Evolutionary conservation across 768 basidiomycete species (phyloP).

Genomic region (Mycena epipterygia): DNA sequence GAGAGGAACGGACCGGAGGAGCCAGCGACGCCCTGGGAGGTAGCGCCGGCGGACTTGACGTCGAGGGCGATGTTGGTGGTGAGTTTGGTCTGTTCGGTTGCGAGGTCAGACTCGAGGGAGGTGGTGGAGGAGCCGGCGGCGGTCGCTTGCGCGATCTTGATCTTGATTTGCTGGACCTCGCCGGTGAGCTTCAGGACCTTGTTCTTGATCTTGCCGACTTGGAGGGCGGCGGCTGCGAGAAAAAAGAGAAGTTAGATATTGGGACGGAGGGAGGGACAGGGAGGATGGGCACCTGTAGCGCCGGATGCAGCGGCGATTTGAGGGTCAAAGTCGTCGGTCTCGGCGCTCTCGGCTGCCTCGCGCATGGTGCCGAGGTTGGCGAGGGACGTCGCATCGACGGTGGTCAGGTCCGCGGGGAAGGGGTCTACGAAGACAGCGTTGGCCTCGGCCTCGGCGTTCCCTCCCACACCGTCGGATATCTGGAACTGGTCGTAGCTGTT

Average conservation of each 20-base stretch:
- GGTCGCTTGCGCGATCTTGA: conserved; percentile 53
- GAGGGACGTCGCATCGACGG: conserved; percentile 44
- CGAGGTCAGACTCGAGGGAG: conserved; percentile 41
- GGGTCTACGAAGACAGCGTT: conserved; percentile 56
- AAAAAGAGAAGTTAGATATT: too few species aligned
- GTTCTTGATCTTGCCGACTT: conserved; percentile 59
- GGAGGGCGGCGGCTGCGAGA: conserved; percentile 49
- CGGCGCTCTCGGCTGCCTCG: conserved; percentile 39
- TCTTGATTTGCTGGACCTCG: conserved; percentile 49
- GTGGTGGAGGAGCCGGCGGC: conserved; percentile 49
- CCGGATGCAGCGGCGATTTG: conserved; percentile 40
- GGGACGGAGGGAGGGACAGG: too few species aligned
- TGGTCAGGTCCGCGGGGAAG: conserved; percentile 51
- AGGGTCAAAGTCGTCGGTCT: conserved; percentile 40
- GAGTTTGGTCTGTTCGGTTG: conserved; percentile 39
- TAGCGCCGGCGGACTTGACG: not conserved
- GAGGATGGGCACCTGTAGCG: conserved; percentile 27
- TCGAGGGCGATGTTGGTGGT: not conserved
- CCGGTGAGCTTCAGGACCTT: conserved; percentile 60
- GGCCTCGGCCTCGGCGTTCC: conserved; percentile 51
- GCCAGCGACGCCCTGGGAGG: not conserved
- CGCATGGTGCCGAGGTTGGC: conserved; percentile 39
- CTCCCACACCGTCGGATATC: conserved; percentile 54
- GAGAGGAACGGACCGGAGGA: too few species aligned
- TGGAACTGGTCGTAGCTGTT: conserved; percentile 56